Conservation (phyloP, 2,329 filamentous ascomycete genomes). For the Penicillium italicum region DNA sequence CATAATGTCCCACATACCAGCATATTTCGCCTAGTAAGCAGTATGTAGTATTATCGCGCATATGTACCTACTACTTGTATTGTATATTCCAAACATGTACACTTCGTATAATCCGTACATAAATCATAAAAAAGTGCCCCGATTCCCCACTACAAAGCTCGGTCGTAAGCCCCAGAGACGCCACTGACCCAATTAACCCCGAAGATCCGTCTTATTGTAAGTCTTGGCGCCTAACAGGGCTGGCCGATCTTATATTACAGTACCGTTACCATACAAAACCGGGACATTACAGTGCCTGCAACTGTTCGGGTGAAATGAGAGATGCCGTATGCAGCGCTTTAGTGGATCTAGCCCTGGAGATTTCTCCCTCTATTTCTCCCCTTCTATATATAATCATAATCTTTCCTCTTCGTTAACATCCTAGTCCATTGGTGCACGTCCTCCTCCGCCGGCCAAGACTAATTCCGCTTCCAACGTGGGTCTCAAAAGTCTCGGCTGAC, state of each 20-base stretch:
- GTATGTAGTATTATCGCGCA: no score
- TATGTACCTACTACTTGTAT: background rate
- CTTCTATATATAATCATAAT: background rate
- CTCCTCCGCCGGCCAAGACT: conserved; percentile 23
- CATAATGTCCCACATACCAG: background rate
- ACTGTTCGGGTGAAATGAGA: background rate
- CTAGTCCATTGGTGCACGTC: background rate
- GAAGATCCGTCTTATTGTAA: background rate
- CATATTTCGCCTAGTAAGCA: no score
- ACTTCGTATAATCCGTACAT: background rate
- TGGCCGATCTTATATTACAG: conserved; percentile 2
- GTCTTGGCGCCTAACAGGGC: conserved; percentile 18
- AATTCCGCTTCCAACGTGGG: conserved; percentile 23
- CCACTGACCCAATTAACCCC: conserved; percentile 3
- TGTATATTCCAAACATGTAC: background rate
- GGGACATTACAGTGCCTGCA: background rate
- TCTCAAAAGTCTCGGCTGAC: conserved; percentile 25
- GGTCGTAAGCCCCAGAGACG: background rate
- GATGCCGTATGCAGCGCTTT: background rate
- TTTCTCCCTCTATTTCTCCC: background rate
- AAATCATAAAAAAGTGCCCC: background rate
- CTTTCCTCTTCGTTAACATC: background rate
- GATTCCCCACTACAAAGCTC: background rate
- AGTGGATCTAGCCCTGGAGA: background rate
- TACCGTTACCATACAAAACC: conserved; percentile 1